Evolutionary conservation across 2,329 filamentous ascomycete species (phyloP), one percentile per base, ranked within the genome.

Genomic region (Raffaelea deltoideospora): DNA sequence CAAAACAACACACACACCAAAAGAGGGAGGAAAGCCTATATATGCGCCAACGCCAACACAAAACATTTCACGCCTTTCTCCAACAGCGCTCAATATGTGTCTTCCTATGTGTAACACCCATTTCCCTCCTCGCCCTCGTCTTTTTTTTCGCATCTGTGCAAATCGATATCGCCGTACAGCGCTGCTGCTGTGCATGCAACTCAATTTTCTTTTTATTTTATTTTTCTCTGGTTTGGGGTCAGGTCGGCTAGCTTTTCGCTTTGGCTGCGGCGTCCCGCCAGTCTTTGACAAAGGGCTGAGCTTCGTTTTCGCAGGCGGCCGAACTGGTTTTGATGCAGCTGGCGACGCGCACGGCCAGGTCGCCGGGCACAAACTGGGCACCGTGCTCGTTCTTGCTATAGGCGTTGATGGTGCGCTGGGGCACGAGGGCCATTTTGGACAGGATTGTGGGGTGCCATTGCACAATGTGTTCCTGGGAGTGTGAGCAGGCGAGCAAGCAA

Each of bases 361-460:
- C 87, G 23, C 86, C 88, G 9, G 87, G 75, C 50, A 79, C 72
- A 56, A 86, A 96, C 33, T 71, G 64, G 14, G 71, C 72, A 36
- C 78, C 77, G 40, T 65, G 55, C 18, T 60, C 57, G 30, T 54
- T 52, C 35, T 59, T 58, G 42, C 67, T 76, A 57, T 95, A 96
- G 0, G 83, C 72, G 51, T 93, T 93, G 53, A 98, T 62, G 24
- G 69, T 65, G 35, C 79, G 72, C 57, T 98, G 90, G 3, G 88
- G 86, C n/a, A 98, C 67, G 18, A 98, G 66, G 2, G 82, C 87
- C 43, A 96, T 63, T 53, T 86, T 90, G 27, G 88, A 85, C 10
- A 98, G 71, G 31, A 98, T 79, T 0, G 90, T 98, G 21, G 88
- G 86, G 53, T 98, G 90, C 92, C 90, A 98, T 64, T 94, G 88